Conservation (phyloP, 495 filamentous ascomycete genomes). For the Penicillium coprophilum region DNA sequence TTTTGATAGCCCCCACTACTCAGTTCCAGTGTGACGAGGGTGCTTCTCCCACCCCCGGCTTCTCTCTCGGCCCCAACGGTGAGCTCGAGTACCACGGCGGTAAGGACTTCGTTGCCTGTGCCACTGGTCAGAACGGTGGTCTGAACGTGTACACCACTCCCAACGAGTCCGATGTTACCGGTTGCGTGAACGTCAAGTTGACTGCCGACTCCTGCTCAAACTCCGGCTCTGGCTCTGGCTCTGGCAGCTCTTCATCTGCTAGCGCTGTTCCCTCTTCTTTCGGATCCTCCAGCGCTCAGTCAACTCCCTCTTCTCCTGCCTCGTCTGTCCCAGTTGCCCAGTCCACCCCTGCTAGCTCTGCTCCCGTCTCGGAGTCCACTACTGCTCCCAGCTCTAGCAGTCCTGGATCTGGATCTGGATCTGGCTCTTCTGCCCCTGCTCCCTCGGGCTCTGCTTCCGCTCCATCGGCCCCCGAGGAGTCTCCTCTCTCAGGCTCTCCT, state of each 20-base stretch:
- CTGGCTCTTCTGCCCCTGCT: no score
- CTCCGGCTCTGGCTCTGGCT: constrained; percentile 21
- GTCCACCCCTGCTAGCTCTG: not conserved
- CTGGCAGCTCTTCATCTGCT: constrained; percentile 4
- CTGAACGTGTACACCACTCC: constrained; percentile 52
- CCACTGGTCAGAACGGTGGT: constrained; percentile 48
- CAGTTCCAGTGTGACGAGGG: constrained; percentile 67
- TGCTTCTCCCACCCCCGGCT: constrained; percentile 43
- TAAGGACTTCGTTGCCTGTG: constrained; percentile 53
- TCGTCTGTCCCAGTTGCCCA: no score
- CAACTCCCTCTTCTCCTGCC: no score
- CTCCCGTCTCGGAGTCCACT: not conserved
- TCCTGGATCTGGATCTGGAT: no score
- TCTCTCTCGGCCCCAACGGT: constrained; percentile 50
- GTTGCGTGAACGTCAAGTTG: constrained; percentile 49
- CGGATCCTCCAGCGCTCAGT: not conserved
- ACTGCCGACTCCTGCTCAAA: constrained; percentile 49
- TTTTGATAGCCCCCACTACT: constrained; percentile 48
- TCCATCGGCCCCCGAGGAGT: constrained; percentile 1
- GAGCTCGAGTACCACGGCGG: constrained; percentile 45
- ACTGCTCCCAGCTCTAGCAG: not conserved
- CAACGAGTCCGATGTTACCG: constrained; percentile 41
- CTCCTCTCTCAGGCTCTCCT: no score
- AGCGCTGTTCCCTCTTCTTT: not conserved
- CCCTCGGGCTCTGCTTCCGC: not conserved